Percentiles rank a stretch among this genome's conserved stretches.
Evolutionary conservation across 1,284 basidiomycete genomes (phyloP).

Genomic region (Fomitopsis pinicola): DNA sequence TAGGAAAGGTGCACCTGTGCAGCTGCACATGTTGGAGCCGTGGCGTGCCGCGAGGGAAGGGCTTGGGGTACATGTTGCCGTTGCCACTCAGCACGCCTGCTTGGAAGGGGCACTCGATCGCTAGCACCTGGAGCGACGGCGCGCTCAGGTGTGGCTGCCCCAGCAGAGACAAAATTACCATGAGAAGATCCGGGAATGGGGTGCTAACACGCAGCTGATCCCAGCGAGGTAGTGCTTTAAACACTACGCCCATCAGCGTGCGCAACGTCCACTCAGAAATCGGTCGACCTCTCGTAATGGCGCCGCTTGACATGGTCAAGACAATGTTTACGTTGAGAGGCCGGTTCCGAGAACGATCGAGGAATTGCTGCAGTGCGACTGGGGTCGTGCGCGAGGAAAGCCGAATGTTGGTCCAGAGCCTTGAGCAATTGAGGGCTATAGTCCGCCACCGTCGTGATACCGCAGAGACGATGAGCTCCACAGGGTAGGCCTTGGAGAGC

Average conservation of each 20-base stretch:
- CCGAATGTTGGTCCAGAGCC: constrained; percentile 1
- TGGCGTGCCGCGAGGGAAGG: constrained; percentile 1
- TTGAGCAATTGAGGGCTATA: neutral
- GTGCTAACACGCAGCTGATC: neutral
- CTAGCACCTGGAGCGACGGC: neutral
- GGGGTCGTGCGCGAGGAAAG: neutral
- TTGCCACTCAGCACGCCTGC: neutral
- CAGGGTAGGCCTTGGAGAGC: neutral
- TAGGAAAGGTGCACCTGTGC: constrained; percentile 1
- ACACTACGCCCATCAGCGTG: neutral
- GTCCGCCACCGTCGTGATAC: constrained; percentile 2
- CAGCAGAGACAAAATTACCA: neutral
- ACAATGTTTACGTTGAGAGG: neutral
- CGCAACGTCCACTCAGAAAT: neutral
- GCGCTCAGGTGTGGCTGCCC: neutral
- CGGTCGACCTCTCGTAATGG: neutral
- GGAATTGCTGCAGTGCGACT: neutral
- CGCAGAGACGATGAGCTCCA: neutral
- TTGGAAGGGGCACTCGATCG: constrained; percentile 1
- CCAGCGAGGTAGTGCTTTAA: neutral
- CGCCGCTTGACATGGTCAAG: neutral
- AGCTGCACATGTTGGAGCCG: constrained; percentile 1
- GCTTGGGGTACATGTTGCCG: constrained; percentile 1
- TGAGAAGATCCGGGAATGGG: constrained; percentile 1
- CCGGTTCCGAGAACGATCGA: neutral